A percentile compares a stretch with the other conserved stretches of the same genome.
Conservation (phyloP, 192 early-diverging fungal species). For the Backusella luteola region DNA sequence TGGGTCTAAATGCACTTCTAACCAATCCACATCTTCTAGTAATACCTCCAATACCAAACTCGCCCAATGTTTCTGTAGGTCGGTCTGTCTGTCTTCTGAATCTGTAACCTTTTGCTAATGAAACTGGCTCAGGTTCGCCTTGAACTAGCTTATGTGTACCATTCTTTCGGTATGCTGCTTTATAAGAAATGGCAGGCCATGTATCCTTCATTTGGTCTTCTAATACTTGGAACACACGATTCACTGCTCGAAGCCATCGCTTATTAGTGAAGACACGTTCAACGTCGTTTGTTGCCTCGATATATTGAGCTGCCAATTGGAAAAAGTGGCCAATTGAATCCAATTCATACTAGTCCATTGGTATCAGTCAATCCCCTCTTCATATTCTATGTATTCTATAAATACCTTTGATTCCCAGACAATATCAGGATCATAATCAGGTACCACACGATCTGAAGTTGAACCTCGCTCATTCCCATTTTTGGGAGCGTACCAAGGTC, state of each 20-base stretch:
- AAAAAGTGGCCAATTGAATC: conserved; percentile 68
- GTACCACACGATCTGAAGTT: conserved; percentile 42
- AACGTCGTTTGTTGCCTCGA: conserved; percentile 42
- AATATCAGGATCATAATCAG: conserved; percentile 30
- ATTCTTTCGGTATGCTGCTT: not conserved
- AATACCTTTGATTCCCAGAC: conserved; percentile 62
- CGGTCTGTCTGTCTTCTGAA: conserved; percentile 37
- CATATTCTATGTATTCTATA: not conserved
- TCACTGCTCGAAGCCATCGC: conserved; percentile 49
- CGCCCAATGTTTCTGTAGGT: conserved; percentile 47
- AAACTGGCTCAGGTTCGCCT: conserved; percentile 20
- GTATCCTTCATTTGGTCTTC: conserved; percentile 47
- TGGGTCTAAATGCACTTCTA: conserved; percentile 54
- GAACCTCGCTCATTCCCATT: conserved; percentile 31
- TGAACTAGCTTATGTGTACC: not conserved
- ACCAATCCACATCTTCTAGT: conserved; percentile 35
- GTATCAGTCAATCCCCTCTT: not conserved
- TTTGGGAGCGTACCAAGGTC: conserved; percentile 40
- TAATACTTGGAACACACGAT: conserved; percentile 42
- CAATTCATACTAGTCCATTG: conserved; percentile 43
- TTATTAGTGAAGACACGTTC: conserved; percentile 33
- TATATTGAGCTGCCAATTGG: conserved; percentile 51
- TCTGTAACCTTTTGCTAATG: conserved; percentile 38
- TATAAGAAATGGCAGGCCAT: conserved; percentile 27
- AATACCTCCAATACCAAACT: conserved; percentile 44